Percentiles rank a stretch among this genome's conserved stretches.
These are phyloP conservation scores for Stephanodiscus triporus DNA, from an alignment of 108 stramenopile genomes.

Conservation along the genomic window DNA sequence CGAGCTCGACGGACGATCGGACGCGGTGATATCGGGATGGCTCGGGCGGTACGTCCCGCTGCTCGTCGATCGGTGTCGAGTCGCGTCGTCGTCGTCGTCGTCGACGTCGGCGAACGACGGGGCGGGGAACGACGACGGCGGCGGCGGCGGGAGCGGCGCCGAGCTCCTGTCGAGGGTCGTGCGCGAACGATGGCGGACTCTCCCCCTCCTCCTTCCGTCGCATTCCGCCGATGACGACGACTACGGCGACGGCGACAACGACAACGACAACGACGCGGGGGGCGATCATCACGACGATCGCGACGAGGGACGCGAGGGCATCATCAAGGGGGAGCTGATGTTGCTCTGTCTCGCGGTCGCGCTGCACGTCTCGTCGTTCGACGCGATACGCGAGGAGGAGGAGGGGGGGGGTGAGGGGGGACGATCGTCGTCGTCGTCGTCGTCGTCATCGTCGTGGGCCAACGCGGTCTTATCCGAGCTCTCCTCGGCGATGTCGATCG, in stretches of 20 bases:
- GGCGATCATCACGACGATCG: conserved; percentile 7
- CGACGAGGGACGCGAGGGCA: conserved; percentile 52
- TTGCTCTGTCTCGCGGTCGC: conserved; percentile 55
- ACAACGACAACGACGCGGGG: no score
- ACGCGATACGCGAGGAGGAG: conserved; percentile 20
- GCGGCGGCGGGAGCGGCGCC: conserved; percentile 5
- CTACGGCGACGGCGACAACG: no score
- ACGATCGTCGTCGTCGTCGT: not conserved
- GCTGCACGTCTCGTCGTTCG: conserved; percentile 41
- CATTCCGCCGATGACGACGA: conserved; percentile 25
- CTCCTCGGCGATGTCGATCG: conserved; percentile 62
- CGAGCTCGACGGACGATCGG: not conserved
- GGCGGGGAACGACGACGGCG: not conserved
- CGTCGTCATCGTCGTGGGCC: conserved; percentile 24
- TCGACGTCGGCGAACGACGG: not conserved
- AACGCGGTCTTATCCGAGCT: conserved; percentile 62
- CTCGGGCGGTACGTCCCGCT: not conserved
- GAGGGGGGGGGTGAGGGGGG: not conserved
- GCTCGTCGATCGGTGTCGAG: not conserved
- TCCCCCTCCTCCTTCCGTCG: no score
- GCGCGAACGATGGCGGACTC: no score
- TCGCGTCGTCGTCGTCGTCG: not conserved
- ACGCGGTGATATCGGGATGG: not conserved
- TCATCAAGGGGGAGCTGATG: conserved; percentile 68
- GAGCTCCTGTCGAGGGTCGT: conserved; percentile 26